Evolutionary conservation across 73 alveolate genomes (phyloP), one percentile per base, ranked within the genome.

Genomic region (Tetrahymena malaccensis): DNA sequence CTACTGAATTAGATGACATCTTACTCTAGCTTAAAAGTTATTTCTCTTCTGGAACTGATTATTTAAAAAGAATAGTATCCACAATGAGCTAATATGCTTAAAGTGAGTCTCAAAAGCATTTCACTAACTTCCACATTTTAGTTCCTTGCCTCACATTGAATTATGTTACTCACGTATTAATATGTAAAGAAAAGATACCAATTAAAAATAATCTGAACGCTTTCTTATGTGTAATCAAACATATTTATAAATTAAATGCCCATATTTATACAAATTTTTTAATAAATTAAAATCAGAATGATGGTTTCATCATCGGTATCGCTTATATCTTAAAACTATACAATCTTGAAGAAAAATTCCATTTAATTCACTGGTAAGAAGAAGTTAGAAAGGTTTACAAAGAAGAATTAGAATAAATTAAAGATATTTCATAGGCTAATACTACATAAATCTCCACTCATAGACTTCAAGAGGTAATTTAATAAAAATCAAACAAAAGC

Each of bases 301-400:
- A 99, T 98, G 99, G 99, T 21, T 99, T 99, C 96, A 98, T 98
- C 85, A 94, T 99, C 8, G 99, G 99, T 8, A 94, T 99, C 40
- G 99, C 99, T 83, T 99, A 97, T 96, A 95, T 99, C 85, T 97
- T 99, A 94, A 98, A 98, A 89, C 94, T 99, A n/a, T 96, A 98
- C 43, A 97, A 97, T 43, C 98, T 98, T 94, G 98, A 97, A 85
- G 97, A 98, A 95, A 96, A 96, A 50, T 99, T 98, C 96, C 99
- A 98, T 50, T 95, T 98, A 16, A 96, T 99, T 25, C 98, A 99
- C 96, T 99, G 99, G 99, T 98, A 98, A 93, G 98, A 98, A 56
- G 96, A 96, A 84, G 96, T 98, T 43, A 96, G 96, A 84, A 37
- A 70, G 56, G 96, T 96, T 94, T 96, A 96, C 55, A 94, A 43